These are phyloP conservation scores for Macadamia tetraphylla DNA, from an alignment of 164 flowering plant species.

Conservation along the genomic window DNA sequence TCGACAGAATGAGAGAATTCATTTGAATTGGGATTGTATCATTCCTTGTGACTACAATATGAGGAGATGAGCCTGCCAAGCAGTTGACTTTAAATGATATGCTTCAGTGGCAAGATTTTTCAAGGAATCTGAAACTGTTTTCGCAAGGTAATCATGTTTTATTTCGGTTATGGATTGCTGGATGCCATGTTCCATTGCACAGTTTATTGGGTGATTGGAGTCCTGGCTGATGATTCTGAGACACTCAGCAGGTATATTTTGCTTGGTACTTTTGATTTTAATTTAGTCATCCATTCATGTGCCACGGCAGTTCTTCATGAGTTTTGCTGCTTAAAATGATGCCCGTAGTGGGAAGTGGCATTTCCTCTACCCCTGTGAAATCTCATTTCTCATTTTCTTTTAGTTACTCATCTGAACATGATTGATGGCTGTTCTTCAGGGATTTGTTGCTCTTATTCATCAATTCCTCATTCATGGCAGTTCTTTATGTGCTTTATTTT, in stretches of 20 bases:
- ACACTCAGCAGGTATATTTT: conserved; percentile 75
- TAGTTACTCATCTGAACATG: no score
- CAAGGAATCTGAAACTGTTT: conserved; percentile 53
- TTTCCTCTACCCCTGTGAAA: no score
- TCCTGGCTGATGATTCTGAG: conserved; percentile 84
- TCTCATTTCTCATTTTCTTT: no score
- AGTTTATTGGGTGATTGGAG: conserved; percentile 92
- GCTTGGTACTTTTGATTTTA: no score
- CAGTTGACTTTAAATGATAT: conserved; percentile 41
- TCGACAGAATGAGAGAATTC: conserved; percentile 58
- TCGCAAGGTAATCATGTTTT: conserved; percentile 76
- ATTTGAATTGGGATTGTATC: conserved; percentile 58
- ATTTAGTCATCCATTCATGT: no score
- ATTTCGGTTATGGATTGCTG: conserved; percentile 73
- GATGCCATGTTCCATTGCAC: conserved; percentile 92
- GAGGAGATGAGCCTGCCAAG: conserved; percentile 85
- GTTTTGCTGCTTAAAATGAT: no score
- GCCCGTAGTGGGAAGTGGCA: no score
- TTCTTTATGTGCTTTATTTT: no score
- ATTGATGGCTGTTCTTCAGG: no score
- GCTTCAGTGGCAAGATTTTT: conserved; percentile 59
- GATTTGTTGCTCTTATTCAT: no score
- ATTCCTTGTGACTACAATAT: conserved; percentile 56
- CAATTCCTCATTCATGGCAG: no score
- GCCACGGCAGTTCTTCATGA: no score